Evolutionary conservation across 257 asterid genomes (phyloP).

Genomic region (Ehretia macrophylla): DNA sequence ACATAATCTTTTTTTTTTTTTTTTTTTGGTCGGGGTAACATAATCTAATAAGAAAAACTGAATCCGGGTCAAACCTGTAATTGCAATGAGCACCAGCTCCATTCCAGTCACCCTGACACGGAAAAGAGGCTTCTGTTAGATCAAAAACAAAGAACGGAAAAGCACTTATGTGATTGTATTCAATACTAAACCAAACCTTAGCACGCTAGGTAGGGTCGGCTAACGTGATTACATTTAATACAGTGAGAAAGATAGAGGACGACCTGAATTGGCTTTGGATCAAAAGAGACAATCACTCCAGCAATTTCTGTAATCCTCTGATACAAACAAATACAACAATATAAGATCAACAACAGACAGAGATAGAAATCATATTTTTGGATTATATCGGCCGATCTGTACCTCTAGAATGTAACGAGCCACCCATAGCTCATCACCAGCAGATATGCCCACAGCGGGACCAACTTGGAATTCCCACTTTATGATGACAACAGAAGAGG

Average conservation of each 20-base stretch:
- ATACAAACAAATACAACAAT: neutral
- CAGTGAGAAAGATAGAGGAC: neutral
- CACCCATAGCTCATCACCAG: conserved; percentile 73
- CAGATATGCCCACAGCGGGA: conserved; percentile 73
- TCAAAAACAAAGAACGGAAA: too few relatives aligned
- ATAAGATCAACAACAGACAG: neutral
- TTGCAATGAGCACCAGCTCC: conserved; percentile 57
- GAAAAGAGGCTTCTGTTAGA: neutral
- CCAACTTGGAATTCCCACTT: conserved; percentile 95
- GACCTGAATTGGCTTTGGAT: conserved; percentile 75
- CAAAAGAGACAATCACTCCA: conserved; percentile 61
- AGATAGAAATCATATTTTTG: neutral
- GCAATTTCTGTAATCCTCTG: conserved; percentile 89
- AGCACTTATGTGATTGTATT: too few relatives aligned
- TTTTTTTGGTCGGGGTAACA: too few relatives aligned
- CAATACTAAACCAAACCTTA: too few relatives aligned
- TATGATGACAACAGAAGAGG: neutral
- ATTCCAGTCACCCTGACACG: conserved; percentile 54
- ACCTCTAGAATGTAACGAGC: conserved; percentile 89
- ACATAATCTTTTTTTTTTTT: too few relatives aligned
- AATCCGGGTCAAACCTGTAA: conserved; percentile 29
- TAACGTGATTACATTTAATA: neutral
- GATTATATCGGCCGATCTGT: neutral
- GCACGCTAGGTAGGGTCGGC: too few relatives aligned
- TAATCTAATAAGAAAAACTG: too few relatives aligned